A percentile compares a stretch with the other conserved stretches of the same genome.
phyloP scores from a whole-genome alignment of 2,329 filamentous ascomycete genomes.

The Colletotrichum euphorbiae region DNA sequence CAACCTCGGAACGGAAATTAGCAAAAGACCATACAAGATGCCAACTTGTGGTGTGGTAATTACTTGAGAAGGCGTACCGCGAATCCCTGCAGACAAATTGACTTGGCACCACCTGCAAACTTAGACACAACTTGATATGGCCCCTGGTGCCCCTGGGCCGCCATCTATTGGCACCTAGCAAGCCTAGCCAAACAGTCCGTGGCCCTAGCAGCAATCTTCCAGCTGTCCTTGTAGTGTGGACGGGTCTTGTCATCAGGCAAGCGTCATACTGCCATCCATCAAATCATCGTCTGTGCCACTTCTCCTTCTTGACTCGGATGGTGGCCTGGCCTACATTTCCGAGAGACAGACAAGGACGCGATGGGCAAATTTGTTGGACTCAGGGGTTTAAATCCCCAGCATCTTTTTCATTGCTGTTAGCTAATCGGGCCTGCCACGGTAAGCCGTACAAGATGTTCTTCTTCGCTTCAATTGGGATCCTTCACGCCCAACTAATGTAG shows the following conservation, averaged over 20 bases:
- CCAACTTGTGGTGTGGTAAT: slow-evolving; percentile 34
- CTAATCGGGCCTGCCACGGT: background rate
- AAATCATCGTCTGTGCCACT: slow-evolving; percentile 35
- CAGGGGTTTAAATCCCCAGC: slow-evolving; percentile 15
- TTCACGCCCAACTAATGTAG: background rate
- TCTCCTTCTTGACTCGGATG: slow-evolving; percentile 27
- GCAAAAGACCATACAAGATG: slow-evolving; percentile 38
- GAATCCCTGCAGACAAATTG: slow-evolving; percentile 32
- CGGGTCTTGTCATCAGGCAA: slow-evolving; percentile 30
- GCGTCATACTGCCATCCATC: slow-evolving; percentile 29
- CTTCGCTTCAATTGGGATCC: slow-evolving; percentile 8
- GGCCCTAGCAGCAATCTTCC: slow-evolving; percentile 24
- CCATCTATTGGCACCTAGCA: slow-evolving; percentile 14
- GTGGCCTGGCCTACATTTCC: slow-evolving; percentile 7
- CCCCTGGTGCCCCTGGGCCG: slow-evolving; percentile 33
- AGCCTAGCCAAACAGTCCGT: slow-evolving; percentile 15
- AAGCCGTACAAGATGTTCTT: background rate
- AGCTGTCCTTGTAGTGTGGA: slow-evolving; percentile 18
- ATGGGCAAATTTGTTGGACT: slow-evolving; percentile 16
- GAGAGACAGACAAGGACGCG: slow-evolving; percentile 24
- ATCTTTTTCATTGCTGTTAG: background rate
- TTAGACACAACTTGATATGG: slow-evolving; percentile 33
- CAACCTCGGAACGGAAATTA: slow-evolving; percentile 40
- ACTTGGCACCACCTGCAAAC: slow-evolving; percentile 39
- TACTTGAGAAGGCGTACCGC: slow-evolving; percentile 36